Conservation (phyloP, 2,329 filamentous ascomycete species). For the Mariannaea sp. region DNA sequence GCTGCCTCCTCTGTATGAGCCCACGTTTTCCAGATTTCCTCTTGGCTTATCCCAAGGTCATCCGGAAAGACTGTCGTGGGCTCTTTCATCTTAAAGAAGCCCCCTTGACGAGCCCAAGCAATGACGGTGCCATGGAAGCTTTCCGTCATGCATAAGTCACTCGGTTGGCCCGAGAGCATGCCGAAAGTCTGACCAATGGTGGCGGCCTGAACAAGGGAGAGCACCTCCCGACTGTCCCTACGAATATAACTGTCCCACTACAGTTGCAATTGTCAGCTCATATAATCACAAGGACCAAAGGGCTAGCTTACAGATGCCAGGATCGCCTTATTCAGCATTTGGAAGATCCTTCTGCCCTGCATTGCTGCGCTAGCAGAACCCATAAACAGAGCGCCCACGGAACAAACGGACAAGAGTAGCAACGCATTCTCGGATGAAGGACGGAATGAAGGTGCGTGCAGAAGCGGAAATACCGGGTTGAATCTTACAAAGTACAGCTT, state of each 20-base stretch:
- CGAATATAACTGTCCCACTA: conserved; percentile 3
- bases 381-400: conserved; percentile 43
- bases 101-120: conserved; percentile 23
- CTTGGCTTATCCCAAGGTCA: not conserved
- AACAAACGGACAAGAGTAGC: conserved; percentile 44
- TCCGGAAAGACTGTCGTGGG: not conserved
- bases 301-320: conserved; percentile 18
- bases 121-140: conserved; percentile 24
- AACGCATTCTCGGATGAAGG: conserved; percentile 38
- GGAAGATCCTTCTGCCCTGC: conserved; percentile 27
- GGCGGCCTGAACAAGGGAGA: conserved; percentile 16
- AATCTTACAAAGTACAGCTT: conserved; percentile 29
- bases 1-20: conserved; percentile 3
- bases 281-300: not conserved
- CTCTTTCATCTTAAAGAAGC: conserved; percentile 6
- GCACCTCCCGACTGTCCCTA: conserved; percentile 6
- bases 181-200: conserved; percentile 20
- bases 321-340: conserved; percentile 22
- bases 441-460: conserved; percentile 25
- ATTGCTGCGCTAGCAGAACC: conserved; percentile 38
- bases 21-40: conserved; percentile 3
- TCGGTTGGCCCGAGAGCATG: conserved; percentile 21
- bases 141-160: conserved; percentile 15
- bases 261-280: not conserved
- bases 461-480: conserved; percentile 28